A percentile compares a stretch with the other conserved stretches of the same genome.
Evolutionary conservation across 78 protist species (phyloP).

Genomic region (Dictyostelium intermedium): DNA sequence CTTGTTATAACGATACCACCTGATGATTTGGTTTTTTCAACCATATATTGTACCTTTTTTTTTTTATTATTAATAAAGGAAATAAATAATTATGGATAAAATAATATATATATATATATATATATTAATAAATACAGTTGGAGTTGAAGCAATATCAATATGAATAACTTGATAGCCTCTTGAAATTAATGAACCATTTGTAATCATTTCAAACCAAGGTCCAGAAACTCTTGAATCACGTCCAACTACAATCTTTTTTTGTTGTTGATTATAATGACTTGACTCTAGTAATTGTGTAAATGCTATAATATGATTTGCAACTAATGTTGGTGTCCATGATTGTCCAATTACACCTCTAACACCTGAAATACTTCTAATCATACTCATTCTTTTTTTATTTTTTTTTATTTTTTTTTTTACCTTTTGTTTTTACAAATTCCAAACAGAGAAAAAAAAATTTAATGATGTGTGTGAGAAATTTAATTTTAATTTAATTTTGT

Average conservation of each 20-base stretch:
- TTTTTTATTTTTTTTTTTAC: background rate
- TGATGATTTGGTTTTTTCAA: conserved; percentile 20
- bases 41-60: conserved; percentile 83
- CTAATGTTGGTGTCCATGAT: conserved; percentile 69
- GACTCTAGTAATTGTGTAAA: conserved; percentile 58
- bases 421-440: background rate
- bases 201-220: conserved; percentile 78
- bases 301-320: conserved; percentile 70
- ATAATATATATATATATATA: too few relatives aligned
- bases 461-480: background rate
- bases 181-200: conserved; percentile 37
- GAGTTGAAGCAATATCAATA: conserved; percentile 81
- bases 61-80: background rate
- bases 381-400: conserved; percentile 27
- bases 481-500: background rate
- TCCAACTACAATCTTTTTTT: conserved; percentile 85
- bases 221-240: conserved; percentile 90
- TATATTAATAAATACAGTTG: conserved; percentile 75
- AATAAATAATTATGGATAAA: too few relatives aligned
- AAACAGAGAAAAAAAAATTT: background rate
- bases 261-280: conserved; percentile 4
- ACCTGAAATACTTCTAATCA: conserved; percentile 88
- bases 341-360: conserved; percentile 89
- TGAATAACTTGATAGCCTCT: conserved; percentile 75
- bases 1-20: conserved; percentile 92